Conservation (phyloP, 805 yeast genomes). For the Kodamaea leandrae region DNA sequence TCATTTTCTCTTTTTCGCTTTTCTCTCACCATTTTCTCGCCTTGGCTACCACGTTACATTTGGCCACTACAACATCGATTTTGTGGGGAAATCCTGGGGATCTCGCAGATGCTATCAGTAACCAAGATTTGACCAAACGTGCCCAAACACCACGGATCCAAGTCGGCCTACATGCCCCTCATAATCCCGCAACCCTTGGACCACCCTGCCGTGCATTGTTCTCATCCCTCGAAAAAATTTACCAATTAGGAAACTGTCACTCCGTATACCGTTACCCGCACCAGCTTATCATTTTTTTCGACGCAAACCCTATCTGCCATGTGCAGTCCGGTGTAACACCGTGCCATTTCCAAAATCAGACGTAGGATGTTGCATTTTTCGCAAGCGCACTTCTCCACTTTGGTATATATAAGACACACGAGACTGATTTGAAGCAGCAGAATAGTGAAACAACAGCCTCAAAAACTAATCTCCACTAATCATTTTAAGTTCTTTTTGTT, state of each 20-base stretch:
- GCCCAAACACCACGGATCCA: not conserved
- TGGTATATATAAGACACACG: not conserved
- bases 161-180: no score
- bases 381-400: not conserved
- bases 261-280: not conserved
- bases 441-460: not conserved
- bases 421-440: not conserved
- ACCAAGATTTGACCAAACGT: no score
- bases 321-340: constrained; percentile 1
- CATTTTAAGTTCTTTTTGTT: no score
- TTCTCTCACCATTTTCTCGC: no score
- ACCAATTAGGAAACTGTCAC: no score
- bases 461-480: not conserved
- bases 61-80: not conserved
- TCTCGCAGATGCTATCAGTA: no score
- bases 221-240: no score
- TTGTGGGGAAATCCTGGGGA: constrained; percentile 1
- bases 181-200: no score
- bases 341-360: not conserved
- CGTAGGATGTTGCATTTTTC: not conserved
- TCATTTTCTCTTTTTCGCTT: no score
- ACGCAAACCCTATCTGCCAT: not conserved
- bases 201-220: no score
- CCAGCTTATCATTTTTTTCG: not conserved
- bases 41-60: constrained; percentile 1